Conservation (phyloP, 1,284 basidiomycete genomes). For the Ceratobasidium sp. region DNA sequence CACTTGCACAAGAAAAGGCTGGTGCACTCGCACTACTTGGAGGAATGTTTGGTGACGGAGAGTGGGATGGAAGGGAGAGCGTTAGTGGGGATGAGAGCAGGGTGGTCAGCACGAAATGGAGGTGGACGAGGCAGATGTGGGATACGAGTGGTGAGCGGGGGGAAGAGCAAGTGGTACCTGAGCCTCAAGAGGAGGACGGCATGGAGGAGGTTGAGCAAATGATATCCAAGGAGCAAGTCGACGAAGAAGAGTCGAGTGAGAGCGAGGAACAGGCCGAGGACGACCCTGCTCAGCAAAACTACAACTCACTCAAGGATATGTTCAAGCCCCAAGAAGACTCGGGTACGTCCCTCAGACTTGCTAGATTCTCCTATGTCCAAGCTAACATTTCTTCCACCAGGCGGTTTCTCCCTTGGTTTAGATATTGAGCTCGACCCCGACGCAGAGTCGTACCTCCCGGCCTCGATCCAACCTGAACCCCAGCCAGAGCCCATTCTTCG, state of each 20-base stretch:
- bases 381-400: constrained; percentile 12
- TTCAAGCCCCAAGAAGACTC: constrained; percentile 43
- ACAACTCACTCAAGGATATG: constrained; percentile 42
- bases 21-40: constrained; percentile 21
- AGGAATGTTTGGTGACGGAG: constrained; percentile 20
- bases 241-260: constrained; percentile 1
- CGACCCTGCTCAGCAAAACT: constrained; percentile 26
- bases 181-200: constrained; percentile 29
- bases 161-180: neutral
- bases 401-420: constrained; percentile 34
- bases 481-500: constrained; percentile 11
- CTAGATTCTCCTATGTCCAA: neutral
- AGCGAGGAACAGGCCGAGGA: constrained; percentile 12
- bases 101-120: constrained; percentile 6
- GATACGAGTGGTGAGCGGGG: constrained; percentile 39
- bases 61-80: constrained; percentile 46
- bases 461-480: constrained; percentile 31
- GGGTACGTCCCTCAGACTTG: constrained; percentile 29
- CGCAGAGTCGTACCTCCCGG: constrained; percentile 28
- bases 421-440: constrained; percentile 41
- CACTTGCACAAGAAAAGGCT: constrained; percentile 17
- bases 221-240: neutral
- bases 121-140: constrained; percentile 36
- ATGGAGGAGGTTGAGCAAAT: constrained; percentile 2
- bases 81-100: constrained; percentile 24